Evolutionary conservation across 108 stramenopile genomes (phyloP).

Genomic region (Poteriospumella lacustris): DNA sequence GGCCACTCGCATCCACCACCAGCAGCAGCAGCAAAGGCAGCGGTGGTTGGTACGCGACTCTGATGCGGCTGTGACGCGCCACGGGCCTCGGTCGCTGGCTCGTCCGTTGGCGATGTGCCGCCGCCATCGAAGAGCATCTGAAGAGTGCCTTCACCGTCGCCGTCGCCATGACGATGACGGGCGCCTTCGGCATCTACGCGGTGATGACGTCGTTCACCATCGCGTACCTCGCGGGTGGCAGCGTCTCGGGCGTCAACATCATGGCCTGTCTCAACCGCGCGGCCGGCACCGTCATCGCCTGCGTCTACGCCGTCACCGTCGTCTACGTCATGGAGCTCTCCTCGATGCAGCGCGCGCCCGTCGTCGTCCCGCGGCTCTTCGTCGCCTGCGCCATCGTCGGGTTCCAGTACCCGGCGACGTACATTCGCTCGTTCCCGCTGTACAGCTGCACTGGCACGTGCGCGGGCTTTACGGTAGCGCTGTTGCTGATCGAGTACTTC

Average conservation of each 20-base stretch:
- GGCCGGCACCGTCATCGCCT: not conserved
- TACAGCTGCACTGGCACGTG: not conserved
- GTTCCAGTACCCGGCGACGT: not conserved
- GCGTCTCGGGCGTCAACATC: not conserved
- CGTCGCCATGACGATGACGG: not conserved
- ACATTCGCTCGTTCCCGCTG: not conserved
- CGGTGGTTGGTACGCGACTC: too few relatives aligned
- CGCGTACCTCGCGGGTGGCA: conserved; percentile 4
- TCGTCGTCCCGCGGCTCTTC: too few relatives aligned
- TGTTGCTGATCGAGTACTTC: not conserved
- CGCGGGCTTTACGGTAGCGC: not conserved
- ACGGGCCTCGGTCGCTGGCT: too few relatives aligned
- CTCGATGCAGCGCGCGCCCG: too few relatives aligned
- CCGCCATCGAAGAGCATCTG: not conserved
- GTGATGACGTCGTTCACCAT: not conserved
- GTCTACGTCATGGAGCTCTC: not conserved
- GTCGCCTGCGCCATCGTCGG: not conserved
- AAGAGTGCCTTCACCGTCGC: not conserved
- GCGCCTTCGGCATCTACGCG: not conserved
- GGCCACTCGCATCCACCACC: too few relatives aligned
- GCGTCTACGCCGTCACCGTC: not conserved
- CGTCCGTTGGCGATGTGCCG: too few relatives aligned
- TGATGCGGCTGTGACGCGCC: too few relatives aligned
- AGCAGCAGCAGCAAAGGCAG: too few relatives aligned
- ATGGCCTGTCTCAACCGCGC: not conserved